phyloP scores from a whole-genome alignment of 1,139 yeast genomes.

The Lodderomyces pseudojiufengensis region DNA sequence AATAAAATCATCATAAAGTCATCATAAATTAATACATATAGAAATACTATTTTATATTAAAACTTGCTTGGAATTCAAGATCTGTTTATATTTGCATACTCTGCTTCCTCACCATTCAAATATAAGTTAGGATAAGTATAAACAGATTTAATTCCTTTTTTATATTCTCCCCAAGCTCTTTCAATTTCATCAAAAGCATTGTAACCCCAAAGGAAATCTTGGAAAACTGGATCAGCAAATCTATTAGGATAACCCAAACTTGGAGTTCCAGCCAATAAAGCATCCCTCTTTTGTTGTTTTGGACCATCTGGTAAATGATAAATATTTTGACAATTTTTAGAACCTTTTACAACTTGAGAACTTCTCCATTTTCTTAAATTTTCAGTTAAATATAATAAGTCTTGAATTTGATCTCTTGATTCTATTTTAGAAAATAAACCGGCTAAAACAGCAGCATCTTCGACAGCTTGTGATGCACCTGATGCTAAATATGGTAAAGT shows the following conservation, averaged over 20 bases:
- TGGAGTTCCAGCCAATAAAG: conserved; percentile 9
- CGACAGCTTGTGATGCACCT: conserved; percentile 41
- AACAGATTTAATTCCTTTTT: conserved; percentile 10
- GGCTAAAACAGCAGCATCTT: conserved; percentile 23
- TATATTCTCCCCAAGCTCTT: conserved; percentile 14
- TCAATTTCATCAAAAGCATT: conserved; percentile 24
- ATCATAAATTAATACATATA: no score
- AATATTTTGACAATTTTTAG: conserved; percentile 19
- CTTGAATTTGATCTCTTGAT: conserved; percentile 14
- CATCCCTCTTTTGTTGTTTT: conserved; percentile 20
- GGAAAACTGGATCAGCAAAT: conserved; percentile 26
- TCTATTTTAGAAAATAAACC: conserved; percentile 14
- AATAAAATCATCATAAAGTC: no score
- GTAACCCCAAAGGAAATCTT: conserved; percentile 22
- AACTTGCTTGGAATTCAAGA: no score
- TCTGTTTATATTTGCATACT: no score
- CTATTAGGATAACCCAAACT: conserved; percentile 22
- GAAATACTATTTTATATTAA: no score
- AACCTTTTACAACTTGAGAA: conserved; percentile 23
- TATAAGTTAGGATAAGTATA: conserved; percentile 12
- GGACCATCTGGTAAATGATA: conserved; percentile 26
- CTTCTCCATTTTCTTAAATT: conserved; percentile 23
- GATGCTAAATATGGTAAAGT: conserved; percentile 37
- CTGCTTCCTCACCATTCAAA: not conserved
- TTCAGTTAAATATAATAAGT: conserved; percentile 15